phyloP scores from a whole-genome alignment of 805 yeast species.

The Candida pseudoglaebosa region DNA sequence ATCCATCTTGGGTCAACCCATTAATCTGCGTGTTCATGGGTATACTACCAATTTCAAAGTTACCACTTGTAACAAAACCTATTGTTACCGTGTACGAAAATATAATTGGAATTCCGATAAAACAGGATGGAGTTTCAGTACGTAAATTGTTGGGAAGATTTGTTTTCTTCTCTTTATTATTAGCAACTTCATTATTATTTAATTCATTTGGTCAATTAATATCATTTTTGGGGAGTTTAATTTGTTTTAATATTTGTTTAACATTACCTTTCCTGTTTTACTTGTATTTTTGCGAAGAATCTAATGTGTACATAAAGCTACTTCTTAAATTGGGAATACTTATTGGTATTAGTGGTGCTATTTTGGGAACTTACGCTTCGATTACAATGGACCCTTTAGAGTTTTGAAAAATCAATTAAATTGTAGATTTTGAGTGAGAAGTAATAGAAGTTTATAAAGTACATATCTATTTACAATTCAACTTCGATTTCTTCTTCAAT shows the following conservation, averaged over 20 bases:
- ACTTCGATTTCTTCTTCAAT: background rate
- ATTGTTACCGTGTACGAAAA: conserved; percentile 36
- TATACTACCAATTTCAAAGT: conserved; percentile 36
- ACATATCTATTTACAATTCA: no score
- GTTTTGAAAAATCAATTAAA: no score
- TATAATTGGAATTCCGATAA: conserved; percentile 14
- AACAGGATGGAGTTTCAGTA: conserved; percentile 1
- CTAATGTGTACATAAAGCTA: conserved; percentile 12
- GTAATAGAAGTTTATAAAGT: background rate
- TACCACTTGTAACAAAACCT: conserved; percentile 38
- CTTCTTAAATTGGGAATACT: conserved; percentile 17
- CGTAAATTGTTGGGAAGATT: conserved; percentile 14
- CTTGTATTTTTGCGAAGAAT: conserved; percentile 18
- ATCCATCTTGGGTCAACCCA: conserved; percentile 53
- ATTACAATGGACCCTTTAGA: conserved; percentile 14
- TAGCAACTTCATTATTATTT: conserved; percentile 25
- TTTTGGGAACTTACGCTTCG: conserved; percentile 26
- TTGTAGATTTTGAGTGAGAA: background rate
- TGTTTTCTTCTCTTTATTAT: conserved; percentile 19
- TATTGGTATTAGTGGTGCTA: conserved; percentile 16
- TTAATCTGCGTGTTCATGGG: conserved; percentile 32
- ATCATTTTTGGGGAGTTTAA: conserved; percentile 39
- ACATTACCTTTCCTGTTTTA: conserved; percentile 38
- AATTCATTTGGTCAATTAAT: conserved; percentile 38
- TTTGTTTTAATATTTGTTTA: conserved; percentile 39